Conservation (phyloP, 1,284 basidiomycete genomes). For the Sphaerobolus stellatus region DNA sequence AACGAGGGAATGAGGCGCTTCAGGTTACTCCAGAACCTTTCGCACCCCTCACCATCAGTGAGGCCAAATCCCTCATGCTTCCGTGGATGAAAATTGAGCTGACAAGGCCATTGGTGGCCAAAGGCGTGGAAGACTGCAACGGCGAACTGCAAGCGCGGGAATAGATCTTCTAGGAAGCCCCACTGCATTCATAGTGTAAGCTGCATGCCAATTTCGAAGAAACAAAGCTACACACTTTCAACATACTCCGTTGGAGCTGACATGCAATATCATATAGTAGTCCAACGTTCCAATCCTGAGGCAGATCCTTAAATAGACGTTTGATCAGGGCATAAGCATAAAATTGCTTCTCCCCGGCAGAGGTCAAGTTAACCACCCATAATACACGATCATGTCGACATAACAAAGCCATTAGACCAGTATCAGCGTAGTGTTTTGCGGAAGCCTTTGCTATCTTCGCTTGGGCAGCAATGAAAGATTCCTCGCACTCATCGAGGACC, state of each 20-base stretch:
- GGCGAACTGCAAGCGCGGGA: constrained; percentile 27
- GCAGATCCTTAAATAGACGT: constrained; percentile 29
- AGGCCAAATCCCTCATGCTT: constrained; percentile 31
- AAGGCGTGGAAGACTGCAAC: constrained; percentile 46
- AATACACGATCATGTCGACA: constrained; percentile 40
- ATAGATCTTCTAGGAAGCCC: constrained; percentile 27
- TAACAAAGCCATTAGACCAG: constrained; percentile 33
- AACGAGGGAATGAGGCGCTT: constrained; percentile 27
- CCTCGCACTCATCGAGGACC: constrained; percentile 36
- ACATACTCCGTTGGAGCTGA: constrained; percentile 33
- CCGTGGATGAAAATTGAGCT: constrained; percentile 37
- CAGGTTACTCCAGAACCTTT: constrained; percentile 36
- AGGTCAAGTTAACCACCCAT: constrained; percentile 40
- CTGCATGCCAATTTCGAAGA: no score
- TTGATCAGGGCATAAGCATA: constrained; percentile 36
- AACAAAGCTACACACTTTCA: no score
- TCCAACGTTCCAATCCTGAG: constrained; percentile 29
- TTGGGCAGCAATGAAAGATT: constrained; percentile 33
- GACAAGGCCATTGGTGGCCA: constrained; percentile 41
- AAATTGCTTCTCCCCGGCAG: constrained; percentile 42
- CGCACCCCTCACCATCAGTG: constrained; percentile 37
- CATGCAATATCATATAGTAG: constrained; percentile 42
- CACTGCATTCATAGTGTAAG: no score
- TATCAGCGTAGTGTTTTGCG: constrained; percentile 28
- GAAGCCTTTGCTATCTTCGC: constrained; percentile 29